A percentile compares a stretch with the other conserved stretches of the same genome.
These are phyloP conservation scores for Pythium aquatile DNA, from an alignment of 352 stramenopile species.

Conservation along the genomic window DNA sequence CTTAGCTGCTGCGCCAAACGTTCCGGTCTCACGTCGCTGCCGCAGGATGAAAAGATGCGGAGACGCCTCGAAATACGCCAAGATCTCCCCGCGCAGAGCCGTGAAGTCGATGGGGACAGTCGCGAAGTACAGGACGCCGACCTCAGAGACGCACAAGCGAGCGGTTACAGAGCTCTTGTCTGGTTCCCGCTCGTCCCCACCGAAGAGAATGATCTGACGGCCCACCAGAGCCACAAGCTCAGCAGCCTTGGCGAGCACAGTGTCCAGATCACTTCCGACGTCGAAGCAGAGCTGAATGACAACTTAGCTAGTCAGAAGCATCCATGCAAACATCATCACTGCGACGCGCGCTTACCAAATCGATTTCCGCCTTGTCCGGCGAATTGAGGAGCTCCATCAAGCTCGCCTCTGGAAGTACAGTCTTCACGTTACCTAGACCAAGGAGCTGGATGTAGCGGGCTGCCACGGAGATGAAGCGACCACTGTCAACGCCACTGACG, in stretches of 20 bases:
- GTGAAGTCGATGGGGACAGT: conserved; percentile 60
- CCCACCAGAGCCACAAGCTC: conserved; percentile 38
- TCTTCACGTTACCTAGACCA: conserved; percentile 53
- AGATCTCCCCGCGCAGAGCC: conserved; percentile 49
- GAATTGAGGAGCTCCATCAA: conserved; percentile 43
- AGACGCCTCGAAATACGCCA: conserved; percentile 53
- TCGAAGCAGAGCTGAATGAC: conserved; percentile 58
- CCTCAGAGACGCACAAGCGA: conserved; percentile 40
- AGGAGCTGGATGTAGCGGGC: conserved; percentile 73
- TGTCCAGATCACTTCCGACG: conserved; percentile 46
- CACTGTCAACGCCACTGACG: conserved; percentile 40
- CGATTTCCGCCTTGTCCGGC: conserved; percentile 30
- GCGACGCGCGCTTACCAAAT: conserved; percentile 39
- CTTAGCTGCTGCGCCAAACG: conserved; percentile 24
- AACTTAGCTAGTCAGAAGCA: neutral
- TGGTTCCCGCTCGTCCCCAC: conserved; percentile 38
- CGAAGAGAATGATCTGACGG: conserved; percentile 54
- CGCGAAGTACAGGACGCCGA: conserved; percentile 61
- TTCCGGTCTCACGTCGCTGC: conserved; percentile 27
- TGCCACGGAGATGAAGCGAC: conserved; percentile 40
- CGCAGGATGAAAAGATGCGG: conserved; percentile 56
- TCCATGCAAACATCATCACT: neutral
- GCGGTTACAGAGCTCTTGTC: conserved; percentile 35
- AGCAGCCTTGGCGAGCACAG: conserved; percentile 39
- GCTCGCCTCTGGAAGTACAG: conserved; percentile 31